Percentiles rank a stretch among this genome's conserved stretches.
These are phyloP conservation scores for Ophiostoma piceae DNA, from an alignment of 2,329 filamentous ascomycete species.

Conservation along the genomic window DNA sequence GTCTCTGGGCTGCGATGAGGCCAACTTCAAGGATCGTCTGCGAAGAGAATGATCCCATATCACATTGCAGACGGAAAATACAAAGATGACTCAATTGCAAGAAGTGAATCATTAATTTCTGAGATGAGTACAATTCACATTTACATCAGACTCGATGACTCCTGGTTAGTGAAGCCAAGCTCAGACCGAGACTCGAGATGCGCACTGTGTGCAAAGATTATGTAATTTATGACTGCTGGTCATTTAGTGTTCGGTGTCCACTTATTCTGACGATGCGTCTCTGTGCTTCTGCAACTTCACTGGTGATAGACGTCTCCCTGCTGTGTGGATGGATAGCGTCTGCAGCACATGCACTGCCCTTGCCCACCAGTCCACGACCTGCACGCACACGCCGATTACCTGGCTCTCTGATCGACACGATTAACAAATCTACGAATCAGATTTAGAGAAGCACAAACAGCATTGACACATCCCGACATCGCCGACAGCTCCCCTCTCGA, in stretches of 20 bases:
- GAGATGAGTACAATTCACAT: background rate
- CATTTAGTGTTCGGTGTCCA: background rate
- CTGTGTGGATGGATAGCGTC: slow-evolving; percentile 8
- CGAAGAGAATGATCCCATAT: background rate
- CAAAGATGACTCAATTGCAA: background rate
- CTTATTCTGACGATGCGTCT: background rate
- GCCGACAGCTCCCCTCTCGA: background rate
- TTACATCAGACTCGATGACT: background rate
- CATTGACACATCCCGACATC: background rate
- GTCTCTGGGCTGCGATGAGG: background rate
- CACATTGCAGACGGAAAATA: background rate
- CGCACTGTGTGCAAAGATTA: background rate
- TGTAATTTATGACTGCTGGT: background rate
- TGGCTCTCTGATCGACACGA: background rate
- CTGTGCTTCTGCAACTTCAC: background rate
- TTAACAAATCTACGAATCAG: background rate
- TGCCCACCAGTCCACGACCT: background rate
- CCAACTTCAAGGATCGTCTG: background rate
- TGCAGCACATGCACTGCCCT: slow-evolving; percentile 2
- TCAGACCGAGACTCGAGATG: background rate
- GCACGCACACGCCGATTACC: too few relatives aligned
- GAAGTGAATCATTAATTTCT: background rate
- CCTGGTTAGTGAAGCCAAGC: background rate
- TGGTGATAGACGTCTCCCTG: background rate
- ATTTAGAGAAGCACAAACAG: background rate